Percentiles rank a stretch among this genome's conserved stretches.
These are phyloP conservation scores for Yamadazyma akitaensis DNA, from an alignment of 805 yeast genomes.

Conservation along the genomic window DNA sequence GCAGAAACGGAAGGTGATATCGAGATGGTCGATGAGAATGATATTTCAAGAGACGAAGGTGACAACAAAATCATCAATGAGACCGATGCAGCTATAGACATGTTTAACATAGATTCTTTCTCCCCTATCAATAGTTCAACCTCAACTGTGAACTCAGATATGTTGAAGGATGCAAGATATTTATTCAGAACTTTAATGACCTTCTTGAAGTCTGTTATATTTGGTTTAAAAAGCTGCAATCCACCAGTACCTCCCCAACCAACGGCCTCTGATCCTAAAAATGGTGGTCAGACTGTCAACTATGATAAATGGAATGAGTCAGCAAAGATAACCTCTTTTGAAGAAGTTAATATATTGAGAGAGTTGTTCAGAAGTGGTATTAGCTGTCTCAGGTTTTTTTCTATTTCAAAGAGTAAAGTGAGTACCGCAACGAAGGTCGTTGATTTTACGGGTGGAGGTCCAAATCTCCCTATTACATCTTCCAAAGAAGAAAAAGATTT, in stretches of 20 bases:
- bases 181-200: conserved; percentile 85
- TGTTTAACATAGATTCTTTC: conserved; percentile 35
- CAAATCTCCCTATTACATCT: conserved; percentile 79
- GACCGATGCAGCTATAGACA: conserved; percentile 18
- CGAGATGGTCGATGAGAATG: conserved; percentile 24
- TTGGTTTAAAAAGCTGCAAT: conserved; percentile 84
- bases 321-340: conserved; percentile 78
- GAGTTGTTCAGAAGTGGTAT: conserved; percentile 82
- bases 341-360: conserved; percentile 76
- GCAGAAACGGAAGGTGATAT: conserved; percentile 9
- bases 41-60: conserved; percentile 14
- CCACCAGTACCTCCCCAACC: conserved; percentile 61
- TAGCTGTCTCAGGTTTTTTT: conserved; percentile 72
- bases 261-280: conserved; percentile 43
- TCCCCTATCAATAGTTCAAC: conserved; percentile 57
- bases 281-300: conserved; percentile 35
- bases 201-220: conserved; percentile 83
- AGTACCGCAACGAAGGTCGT: conserved; percentile 31
- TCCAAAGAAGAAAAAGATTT: conserved; percentile 92
- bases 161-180: conserved; percentile 83
- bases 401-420: conserved; percentile 51
- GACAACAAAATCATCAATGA: conserved; percentile 9
- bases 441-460: conserved; percentile 69
- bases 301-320: conserved; percentile 74
- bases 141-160: conserved; percentile 51